Percentiles rank a stretch among this genome's conserved stretches.
These are phyloP conservation scores for Phascolomyces articulosus DNA, from an alignment of 371 early-diverging fungal genomes.

Conservation along the genomic window DNA sequence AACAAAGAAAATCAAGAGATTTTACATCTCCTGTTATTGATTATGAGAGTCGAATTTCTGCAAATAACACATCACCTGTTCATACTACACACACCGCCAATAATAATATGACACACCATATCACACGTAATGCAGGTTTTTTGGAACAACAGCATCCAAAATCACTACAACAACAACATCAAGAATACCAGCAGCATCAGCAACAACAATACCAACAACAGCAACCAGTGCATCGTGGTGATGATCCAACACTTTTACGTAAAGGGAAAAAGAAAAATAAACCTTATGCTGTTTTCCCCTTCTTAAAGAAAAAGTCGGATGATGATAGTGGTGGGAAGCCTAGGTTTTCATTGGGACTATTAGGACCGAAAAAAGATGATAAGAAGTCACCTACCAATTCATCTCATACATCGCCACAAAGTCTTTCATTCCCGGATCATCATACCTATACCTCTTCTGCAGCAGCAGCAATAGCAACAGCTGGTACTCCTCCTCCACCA, in stretches of 20 bases:
- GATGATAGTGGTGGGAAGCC: neutral
- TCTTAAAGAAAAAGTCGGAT: slow-evolving; percentile 12
- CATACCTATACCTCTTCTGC: neutral
- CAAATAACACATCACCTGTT: too few species aligned
- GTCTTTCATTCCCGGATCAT: neutral
- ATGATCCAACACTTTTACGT: neutral
- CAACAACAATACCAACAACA: too few species aligned
- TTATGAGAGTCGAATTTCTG: neutral
- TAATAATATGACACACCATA: too few species aligned
- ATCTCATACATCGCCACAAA: slow-evolving; percentile 7
- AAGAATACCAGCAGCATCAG: too few species aligned
- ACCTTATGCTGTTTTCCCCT: slow-evolving; percentile 9
- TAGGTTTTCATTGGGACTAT: slow-evolving; percentile 12
- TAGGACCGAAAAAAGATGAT: slow-evolving; percentile 5
- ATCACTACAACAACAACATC: too few species aligned
- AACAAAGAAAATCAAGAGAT: neutral
- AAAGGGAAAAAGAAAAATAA: slow-evolving; percentile 7
- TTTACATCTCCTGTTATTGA: neutral
- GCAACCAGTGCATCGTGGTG: neutral
- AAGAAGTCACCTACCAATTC: neutral
- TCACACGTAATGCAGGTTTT: too few species aligned
- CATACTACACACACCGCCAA: too few species aligned
- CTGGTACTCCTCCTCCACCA: too few species aligned
- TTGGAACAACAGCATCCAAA: too few species aligned
- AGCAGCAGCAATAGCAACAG: too few species aligned